Evolutionary conservation across 2,329 filamentous ascomycete genomes (phyloP), one percentile per base, ranked within the genome.

Genomic region (Penicillium capsulatum): DNA sequence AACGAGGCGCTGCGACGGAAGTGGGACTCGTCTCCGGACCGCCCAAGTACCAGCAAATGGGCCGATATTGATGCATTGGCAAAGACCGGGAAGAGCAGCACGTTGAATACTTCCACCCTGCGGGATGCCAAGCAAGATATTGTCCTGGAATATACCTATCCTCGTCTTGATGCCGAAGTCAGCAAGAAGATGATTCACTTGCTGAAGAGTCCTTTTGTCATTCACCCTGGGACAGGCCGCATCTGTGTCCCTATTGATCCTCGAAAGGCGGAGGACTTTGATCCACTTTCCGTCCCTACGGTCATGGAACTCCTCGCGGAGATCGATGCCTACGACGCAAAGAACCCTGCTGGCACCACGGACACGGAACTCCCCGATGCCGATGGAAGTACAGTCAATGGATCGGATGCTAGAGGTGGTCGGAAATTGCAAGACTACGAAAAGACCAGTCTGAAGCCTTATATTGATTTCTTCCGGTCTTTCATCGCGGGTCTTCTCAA

Each of bases 181-280:
- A 92, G 86, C 60, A 97, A 97, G 74, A 95, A 96, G 64, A 80
- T 94, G 41, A 97, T 96, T 70, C 92, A 98, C 76, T 80, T 98
- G 75, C 81, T 98, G 54, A 98, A 98, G 65, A 90, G 84, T 47
- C 92, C 92, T 0, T 98, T 98, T 59, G 91, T 96, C 45, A 83
- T 98, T 26, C 92, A 98, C 63, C 92, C 92, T 0, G 89, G 89
- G 13, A 98, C 92, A 0, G 91, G 92, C 1, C 74, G 91, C 38
- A 87, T 98, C 5, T 98, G 92, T 70, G 92, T 98, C 36, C 92
- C 92, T 2, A 97, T 98, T 56, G 86, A 97, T 61, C 77, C 80
- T 1, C 70, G 71, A 24, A 73, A 69, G 4, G 76, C 91, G 1
- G 87, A 92, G 34, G 76, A 82, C 3, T 98, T 98, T 56, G 86